Evolutionary conservation across 164 flowering plant species (phyloP), one percentile per base, ranked within the genome.

Genomic region (Santalum album): DNA sequence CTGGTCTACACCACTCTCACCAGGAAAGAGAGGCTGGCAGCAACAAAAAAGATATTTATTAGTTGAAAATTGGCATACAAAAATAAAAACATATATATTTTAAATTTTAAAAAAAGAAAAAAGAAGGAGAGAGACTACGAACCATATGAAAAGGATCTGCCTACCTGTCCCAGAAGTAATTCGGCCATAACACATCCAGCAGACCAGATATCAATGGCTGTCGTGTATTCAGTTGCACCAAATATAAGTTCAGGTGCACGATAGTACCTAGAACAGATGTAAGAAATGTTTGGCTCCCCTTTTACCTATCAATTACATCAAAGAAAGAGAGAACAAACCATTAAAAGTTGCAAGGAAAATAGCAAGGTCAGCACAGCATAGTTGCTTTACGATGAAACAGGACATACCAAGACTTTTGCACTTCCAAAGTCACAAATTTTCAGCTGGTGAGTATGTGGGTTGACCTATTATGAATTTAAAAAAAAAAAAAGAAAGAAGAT

Each of bases 171-270:
- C 54, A 77, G 74, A 20, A 76, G 63, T 29, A 80, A 66, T 61
- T 83, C 89, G 50, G 89, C 89, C 52, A 80, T 44, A 26, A 82
- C 85, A 60, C 89, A 82, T 12, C 86, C 89, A 17, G 72, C 89
- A 45, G 85, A 82, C 89, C 89, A 83, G n/a, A 80, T 78, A 64
- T 83, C 87, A 62, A 81, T 81, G 7, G 84, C 78, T 18, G 78
- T 65, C 25, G 84, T 75, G 70, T 81, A 81, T 23, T 78, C 81
- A 6, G 86, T 80, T 2, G 83, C 83, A 34, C 86, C 86, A 67
- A 80, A 80, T 63, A 80, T 80, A 25, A 81, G 82, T 52, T 81
- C 87, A 35, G 84, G 87, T 19, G 87, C 87, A 34, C 87, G 68
- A 54, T 81, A 81, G 56, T 81, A 81, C 57, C 84, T 74, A 26